phyloP scores from a whole-genome alignment of 2,329 filamentous ascomycete genomes.

The Thielaviopsis ethacetica region DNA sequence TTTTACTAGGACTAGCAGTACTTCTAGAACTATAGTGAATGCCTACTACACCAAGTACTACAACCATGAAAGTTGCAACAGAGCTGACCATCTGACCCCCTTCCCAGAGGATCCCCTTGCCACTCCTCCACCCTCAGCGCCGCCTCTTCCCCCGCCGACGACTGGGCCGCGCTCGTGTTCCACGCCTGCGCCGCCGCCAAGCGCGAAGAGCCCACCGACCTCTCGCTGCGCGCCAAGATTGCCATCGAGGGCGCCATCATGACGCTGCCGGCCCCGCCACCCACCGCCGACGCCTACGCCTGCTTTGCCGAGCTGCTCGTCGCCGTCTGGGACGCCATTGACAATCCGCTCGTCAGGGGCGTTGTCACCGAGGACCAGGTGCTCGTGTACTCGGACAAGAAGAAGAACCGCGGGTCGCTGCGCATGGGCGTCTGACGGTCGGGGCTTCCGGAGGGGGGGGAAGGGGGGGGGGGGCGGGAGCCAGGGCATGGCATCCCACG shows the following conservation, averaged over 20 bases:
- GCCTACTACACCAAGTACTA: too few species aligned
- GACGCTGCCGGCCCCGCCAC: neutral
- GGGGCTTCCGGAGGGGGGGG: too few species aligned
- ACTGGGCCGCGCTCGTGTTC: conserved; percentile 1
- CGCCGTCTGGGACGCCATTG: conserved; percentile 5
- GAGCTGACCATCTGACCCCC: too few species aligned
- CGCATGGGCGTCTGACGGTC: conserved; percentile 1
- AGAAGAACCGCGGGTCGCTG: neutral
- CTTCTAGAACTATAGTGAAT: too few species aligned
- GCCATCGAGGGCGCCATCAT: conserved; percentile 6
- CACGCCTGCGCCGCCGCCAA: conserved; percentile 2
- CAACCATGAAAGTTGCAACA: too few species aligned
- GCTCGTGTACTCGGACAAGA: neutral
- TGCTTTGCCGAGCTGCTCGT: conserved; percentile 1
- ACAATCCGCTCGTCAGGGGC: conserved; percentile 6
- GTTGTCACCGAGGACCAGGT: conserved; percentile 8
- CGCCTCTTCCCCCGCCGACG: neutral
- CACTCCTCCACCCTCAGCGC: neutral
- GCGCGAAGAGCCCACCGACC: conserved; percentile 2
- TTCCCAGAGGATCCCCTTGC: neutral
- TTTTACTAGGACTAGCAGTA: too few species aligned
- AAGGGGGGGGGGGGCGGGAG: too few species aligned
- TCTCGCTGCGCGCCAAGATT: conserved; percentile 2
- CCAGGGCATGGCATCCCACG: too few species aligned
- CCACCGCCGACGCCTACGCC: neutral